A percentile compares a stretch with the other conserved stretches of the same genome.
phyloP scores from a whole-genome alignment of 371 early-diverging fungal species.

The Choanephora cucurbitarum region DNA sequence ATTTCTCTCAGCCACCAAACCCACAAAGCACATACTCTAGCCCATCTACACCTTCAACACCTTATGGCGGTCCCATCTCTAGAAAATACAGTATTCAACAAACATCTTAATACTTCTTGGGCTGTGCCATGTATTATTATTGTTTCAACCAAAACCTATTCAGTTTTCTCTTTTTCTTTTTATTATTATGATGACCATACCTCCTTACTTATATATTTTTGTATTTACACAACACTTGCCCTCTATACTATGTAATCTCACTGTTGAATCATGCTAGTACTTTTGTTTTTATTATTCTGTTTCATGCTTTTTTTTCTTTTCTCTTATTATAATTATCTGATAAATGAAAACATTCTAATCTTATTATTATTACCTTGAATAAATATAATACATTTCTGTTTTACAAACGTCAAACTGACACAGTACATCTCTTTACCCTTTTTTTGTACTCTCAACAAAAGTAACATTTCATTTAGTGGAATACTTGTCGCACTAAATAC shows the following conservation, averaged over 20 bases:
- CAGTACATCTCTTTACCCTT: too few relatives aligned
- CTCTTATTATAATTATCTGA: neutral
- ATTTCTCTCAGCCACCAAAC: conserved; percentile 21
- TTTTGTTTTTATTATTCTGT: neutral
- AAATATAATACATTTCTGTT: neutral
- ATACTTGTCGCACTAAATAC: neutral
- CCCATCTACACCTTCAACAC: conserved; percentile 17
- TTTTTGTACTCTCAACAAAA: too few relatives aligned
- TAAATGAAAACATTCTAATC: neutral
- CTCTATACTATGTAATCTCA: neutral
- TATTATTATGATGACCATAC: conserved; percentile 1
- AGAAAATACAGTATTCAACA: conserved; percentile 20
- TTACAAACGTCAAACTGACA: neutral
- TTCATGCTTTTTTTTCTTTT: neutral
- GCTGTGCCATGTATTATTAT: conserved; percentile 5
- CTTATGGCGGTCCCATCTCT: conserved; percentile 18
- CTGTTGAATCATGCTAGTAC: neutral
- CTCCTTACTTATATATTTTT: neutral
- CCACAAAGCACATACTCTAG: conserved; percentile 15
- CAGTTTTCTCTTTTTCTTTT: neutral
- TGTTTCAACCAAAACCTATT: neutral
- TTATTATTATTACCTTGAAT: neutral
- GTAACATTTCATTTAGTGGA: too few relatives aligned
- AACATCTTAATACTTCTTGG: conserved; percentile 9
- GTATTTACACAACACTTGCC: neutral